Evolutionary conservation across 192 early-diverging fungal genomes (phyloP).

Genomic region (Cetraspora pellucida): DNA sequence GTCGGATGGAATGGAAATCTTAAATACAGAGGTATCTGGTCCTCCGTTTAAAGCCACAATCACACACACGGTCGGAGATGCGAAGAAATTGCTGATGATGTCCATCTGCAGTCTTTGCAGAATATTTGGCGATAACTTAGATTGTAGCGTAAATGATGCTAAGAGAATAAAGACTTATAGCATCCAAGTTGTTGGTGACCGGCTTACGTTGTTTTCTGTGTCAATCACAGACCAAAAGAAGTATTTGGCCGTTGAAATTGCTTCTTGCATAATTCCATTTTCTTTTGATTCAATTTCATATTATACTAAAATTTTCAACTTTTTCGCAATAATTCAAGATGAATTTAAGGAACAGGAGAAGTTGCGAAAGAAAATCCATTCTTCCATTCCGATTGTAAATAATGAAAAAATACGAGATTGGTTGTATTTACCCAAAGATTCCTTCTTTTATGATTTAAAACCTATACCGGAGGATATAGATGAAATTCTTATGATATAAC

Average conservation of each 20-base stretch:
- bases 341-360: conserved; percentile 3
- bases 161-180: not conserved
- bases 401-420: not conserved
- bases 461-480: no score
- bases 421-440: not conserved
- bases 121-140: not conserved
- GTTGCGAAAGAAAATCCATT: not conserved
- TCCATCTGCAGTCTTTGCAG: not conserved
- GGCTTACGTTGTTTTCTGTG: not conserved
- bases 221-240: not conserved
- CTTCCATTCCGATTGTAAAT: not conserved
- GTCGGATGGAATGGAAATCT: not conserved
- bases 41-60: not conserved
- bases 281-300: conserved; percentile 14
- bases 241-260: not conserved
- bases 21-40: not conserved
- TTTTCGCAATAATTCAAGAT: not conserved
- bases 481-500: no score
- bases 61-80: not conserved
- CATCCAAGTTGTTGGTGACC: not conserved
- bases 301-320: conserved; percentile 19
- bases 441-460: no score
- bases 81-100: not conserved
- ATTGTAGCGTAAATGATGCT: not conserved
- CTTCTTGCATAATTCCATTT: conserved; percentile 9